Evolutionary conservation across 1,139 yeast genomes (phyloP), one percentile per base, ranked within the genome.

Genomic region (Wickerhamiella infanticola): DNA sequence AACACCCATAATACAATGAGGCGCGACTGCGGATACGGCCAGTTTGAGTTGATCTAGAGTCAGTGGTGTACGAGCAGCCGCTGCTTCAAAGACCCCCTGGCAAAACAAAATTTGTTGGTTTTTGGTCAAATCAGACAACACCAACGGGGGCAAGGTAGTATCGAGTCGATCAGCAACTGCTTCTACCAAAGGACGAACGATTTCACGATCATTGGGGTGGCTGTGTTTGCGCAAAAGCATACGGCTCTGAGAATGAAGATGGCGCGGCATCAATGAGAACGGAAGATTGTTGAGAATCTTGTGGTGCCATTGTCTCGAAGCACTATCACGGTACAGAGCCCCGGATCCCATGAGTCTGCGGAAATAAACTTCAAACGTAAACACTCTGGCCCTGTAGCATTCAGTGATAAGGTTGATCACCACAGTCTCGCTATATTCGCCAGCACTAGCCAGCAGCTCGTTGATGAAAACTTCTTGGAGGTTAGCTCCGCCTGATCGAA

Each of bases 341-440:
- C 95, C 96, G 1, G 93, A 79, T 3, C 95, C 85, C 45, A 86
- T 85, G 36, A 85, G 64, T 52, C 80, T 75, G 55, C 95, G 66
- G 48, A 85, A 67, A 55, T 85, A 86, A 0, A 83, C 73, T 0
- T 88, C 77, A 2, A 81, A 72, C 1, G 75, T 65, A 33, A 79
- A 69, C 26, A 79, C 60, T 42, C 73, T 58, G 18, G 49, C 71
- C 42, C 73, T 60, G 43, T 72, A 69, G 7, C 81, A 60, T 55
- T 77, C 81, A 50, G 75, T 71, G 24, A 80, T 66, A 40, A 81
- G 62, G 5, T 72, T 68, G 52, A 71, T 72, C 27, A 81, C 60
- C 44, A 66, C 65, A 42, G 63, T 55, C 45, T 26, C 41, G 31
- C 51, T 48, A 24, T 47, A 47, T 37, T 48, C 47, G 23, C 49